Base-by-base conservation (phyloP, 2,329 filamentous ascomycete species). In the Fusarium phyllophilum region DNA sequence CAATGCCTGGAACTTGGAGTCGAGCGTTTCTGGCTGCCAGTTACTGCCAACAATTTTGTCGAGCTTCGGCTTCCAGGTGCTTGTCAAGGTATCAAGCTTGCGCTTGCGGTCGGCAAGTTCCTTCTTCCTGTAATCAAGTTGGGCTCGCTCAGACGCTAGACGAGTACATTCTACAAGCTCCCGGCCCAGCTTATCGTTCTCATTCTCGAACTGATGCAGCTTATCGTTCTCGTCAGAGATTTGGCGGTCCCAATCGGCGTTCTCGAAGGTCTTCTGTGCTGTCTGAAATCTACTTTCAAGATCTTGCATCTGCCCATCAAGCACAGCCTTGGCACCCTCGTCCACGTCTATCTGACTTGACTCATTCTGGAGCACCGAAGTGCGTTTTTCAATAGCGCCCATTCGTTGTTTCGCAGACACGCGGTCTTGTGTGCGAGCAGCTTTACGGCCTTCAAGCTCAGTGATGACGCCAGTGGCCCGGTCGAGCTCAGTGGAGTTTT, bases 151-250 rank as follows among this genome's bases (percentile, higher is more conserved):
- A 8, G 92, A 91, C 11, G 95, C 94, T 65, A 93, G 89, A 65
- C 92, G 91, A 6, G 93, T 97, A 66, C 92, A 94, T 77, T 97
- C 93, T 14, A 95, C 89, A 41, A 98, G 89, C 79, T 98, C 96
- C n/a, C 88, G 85, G 49, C 92, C 92, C 34, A 98, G 86, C 74
- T 87, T 90, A 41, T 93, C 90, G 67, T 89, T 92, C 77, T 93
- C 90, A 26, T 89, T 90, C 77, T 98, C 94, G 4, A 97, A 83
- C 48, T 88, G 86, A 70, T 89, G 89, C 17, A 97, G 85, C 71
- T 90, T 88, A 20, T 86, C 83, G 57, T 94, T 92, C 59, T 91
- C 89, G 38, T 89, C 85, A 51, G 91, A 87, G 26, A 97, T 87
- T 72, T 93, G 90, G 34, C 85, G 84, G 70, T 97, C 95, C 85